Evolutionary conservation across 2,329 filamentous ascomycete genomes (phyloP).

Genomic region (Exophiala lecanii-corni): DNA sequence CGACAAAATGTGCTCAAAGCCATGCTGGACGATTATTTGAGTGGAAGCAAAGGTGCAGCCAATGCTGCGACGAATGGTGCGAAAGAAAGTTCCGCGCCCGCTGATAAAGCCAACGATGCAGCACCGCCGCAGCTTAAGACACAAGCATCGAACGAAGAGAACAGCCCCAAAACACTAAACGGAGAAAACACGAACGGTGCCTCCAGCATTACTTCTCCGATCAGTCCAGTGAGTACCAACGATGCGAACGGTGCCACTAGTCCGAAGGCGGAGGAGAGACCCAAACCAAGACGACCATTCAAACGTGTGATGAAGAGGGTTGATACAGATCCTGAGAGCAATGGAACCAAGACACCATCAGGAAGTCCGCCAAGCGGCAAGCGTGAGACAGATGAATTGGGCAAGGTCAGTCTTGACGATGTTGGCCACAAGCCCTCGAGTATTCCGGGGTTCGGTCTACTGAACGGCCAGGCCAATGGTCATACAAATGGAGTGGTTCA

Average conservation of each 20-base stretch:
- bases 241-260: background rate
- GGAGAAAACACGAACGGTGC: conserved; percentile 1
- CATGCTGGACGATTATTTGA: conserved; percentile 68
- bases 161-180: conserved; percentile 4
- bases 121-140: conserved; percentile 6
- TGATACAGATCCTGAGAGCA: conserved; percentile 10
- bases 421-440: conserved; percentile 8
- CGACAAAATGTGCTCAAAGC: conserved; percentile 78
- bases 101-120: conserved; percentile 17
- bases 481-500: conserved; percentile 2
- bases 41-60: conserved; percentile 14
- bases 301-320: conserved; percentile 22
- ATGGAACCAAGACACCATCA: conserved; percentile 4
- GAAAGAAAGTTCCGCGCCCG: conserved; percentile 5
- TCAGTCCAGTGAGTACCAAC: background rate
- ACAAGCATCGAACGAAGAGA: background rate
- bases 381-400: conserved; percentile 19
- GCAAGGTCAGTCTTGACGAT: conserved; percentile 20
- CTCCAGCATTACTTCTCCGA: background rate
- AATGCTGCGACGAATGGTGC: conserved; percentile 6
- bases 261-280: conserved; percentile 14
- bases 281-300: conserved; percentile 20
- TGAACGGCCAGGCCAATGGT: conserved; percentile 9
- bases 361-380: conserved; percentile 19
- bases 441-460: background rate